Evolutionary conservation across 306 rosid species (phyloP).

Genomic region (Trifolium repens): DNA sequence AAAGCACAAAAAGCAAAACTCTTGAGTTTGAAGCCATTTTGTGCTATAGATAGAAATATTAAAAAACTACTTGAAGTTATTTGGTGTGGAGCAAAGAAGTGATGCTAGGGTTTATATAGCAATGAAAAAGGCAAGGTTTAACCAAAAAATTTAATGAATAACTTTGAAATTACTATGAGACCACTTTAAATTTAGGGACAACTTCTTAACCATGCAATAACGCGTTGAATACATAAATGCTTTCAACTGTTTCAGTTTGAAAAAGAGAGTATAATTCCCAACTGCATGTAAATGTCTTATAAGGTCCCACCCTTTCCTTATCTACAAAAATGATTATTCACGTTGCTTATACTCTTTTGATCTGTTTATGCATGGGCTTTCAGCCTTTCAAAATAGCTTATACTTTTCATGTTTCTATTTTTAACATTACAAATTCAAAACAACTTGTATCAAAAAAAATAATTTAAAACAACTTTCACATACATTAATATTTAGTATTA

Average conservation of each 20-base stretch:
- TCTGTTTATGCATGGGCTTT: slow-evolving; percentile 35
- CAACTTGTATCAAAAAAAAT: not conserved
- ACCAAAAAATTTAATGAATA: not conserved
- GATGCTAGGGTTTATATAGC: slow-evolving; percentile 51
- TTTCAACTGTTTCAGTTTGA: slow-evolving; percentile 54
- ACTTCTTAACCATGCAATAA: slow-evolving; percentile 54
- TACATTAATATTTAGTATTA: too few relatives aligned
- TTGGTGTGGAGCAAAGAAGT: slow-evolving; percentile 14
- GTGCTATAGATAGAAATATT: not conserved
- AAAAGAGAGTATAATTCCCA: slow-evolving; percentile 37
- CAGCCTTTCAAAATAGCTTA: not conserved
- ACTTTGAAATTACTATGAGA: slow-evolving; percentile 36
- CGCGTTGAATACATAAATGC: slow-evolving; percentile 56
- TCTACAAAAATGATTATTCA: slow-evolving; percentile 23
- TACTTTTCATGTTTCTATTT: not conserved
- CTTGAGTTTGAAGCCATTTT: slow-evolving; percentile 48
- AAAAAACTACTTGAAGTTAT: not conserved
- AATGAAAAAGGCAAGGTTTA: slow-evolving; percentile 5
- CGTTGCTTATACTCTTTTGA: slow-evolving; percentile 21
- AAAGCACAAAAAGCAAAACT: slow-evolving; percentile 51
- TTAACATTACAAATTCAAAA: too few relatives aligned
- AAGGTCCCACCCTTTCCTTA: slow-evolving; percentile 28
- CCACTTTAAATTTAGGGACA: slow-evolving; percentile 47
- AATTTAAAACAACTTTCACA: too few relatives aligned
- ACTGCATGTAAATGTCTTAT: slow-evolving; percentile 17